Evolutionary conservation across 208 protist genomes (phyloP), one percentile per base, ranked within the genome.

Genomic region (Naegleria fowleri): DNA sequence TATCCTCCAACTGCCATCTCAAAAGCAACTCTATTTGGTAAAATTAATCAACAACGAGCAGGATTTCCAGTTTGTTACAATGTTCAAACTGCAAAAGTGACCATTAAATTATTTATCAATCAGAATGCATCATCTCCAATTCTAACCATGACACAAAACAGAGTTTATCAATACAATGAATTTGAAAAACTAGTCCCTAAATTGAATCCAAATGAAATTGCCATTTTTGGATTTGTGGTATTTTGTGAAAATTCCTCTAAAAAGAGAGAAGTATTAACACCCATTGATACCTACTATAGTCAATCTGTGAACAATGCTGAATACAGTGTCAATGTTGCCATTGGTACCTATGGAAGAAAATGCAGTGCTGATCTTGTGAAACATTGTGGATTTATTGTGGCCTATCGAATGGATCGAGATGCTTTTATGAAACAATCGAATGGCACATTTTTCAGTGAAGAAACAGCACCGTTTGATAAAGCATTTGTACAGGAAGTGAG

Each of bases 81-180:
- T 79, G 67, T 79, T 7, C 67, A 79, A 79, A 79, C 67, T 36
- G 67, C 67, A 79, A 79, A 79, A 79, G 67, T 79, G n/a, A 79
- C 67, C 7, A 36, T 79, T 11, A 79, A 79, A 79, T 33, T 79
- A 25, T 79, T 79, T 33, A 13, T 79, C 6, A 79, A 79, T 79
- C 67, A 79, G n/a, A 79, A 79, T 79, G 6, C 16, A 36, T 4
- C 16, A 79, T 13, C 19, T 36, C 25, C 67, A 25, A 79, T 79
- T 79, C n/a, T 79, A 11, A 25, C 19, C 13, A 79, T 79, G 67
- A 36, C 29, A 79, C 67, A 79, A 79, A 79, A 79, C n/a, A 29
- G 67, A 79, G 25, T 79, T 7, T 79, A 79, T 79, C 67, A 79
- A 79, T 79, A 33, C 29, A 79, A 79, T 79, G 67, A 79, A 79